Percentiles rank a stretch among this genome's conserved stretches.
Conservation (phyloP, 1,284 basidiomycete genomes). For the Ceratobasidium sp. region DNA sequence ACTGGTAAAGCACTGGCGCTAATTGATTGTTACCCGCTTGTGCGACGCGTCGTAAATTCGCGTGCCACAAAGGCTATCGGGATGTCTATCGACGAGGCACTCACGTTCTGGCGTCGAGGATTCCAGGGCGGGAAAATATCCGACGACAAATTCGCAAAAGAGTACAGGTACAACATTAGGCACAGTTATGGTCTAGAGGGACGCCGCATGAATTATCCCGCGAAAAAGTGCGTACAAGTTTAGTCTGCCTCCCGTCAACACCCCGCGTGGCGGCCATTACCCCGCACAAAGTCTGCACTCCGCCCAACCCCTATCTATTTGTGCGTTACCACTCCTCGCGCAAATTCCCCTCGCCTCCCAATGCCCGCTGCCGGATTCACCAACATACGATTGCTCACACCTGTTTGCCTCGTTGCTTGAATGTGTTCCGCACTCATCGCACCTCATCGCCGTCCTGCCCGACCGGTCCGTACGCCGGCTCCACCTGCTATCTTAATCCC, state of each 20-base stretch:
- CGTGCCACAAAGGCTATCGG: slow-evolving; percentile 75
- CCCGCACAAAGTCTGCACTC: slow-evolving; percentile 23
- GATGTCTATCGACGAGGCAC: slow-evolving; percentile 91
- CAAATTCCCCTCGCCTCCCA: slow-evolving; percentile 23
- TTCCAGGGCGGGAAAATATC: slow-evolving; percentile 72
- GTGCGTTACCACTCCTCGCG: not conserved
- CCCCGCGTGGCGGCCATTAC: slow-evolving; percentile 27
- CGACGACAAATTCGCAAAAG: slow-evolving; percentile 98
- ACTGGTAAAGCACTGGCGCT: slow-evolving; percentile 12
- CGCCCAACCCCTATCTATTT: slow-evolving; percentile 29
- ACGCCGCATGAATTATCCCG: slow-evolving; percentile 90
- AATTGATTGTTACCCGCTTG: slow-evolving; percentile 7
- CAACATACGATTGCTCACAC: slow-evolving; percentile 13
- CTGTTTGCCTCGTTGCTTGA: slow-evolving; percentile 33
- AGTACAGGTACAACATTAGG: slow-evolving; percentile 96
- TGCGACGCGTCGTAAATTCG: slow-evolving; percentile 23
- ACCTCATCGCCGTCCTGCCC: not conserved
- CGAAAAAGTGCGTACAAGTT: slow-evolving; percentile 70
- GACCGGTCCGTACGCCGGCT: slow-evolving; percentile 19
- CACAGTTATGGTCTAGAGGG: slow-evolving; percentile 96
- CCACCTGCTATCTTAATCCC: not conserved
- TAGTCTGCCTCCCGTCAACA: not conserved
- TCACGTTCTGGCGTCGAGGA: slow-evolving; percentile 91
- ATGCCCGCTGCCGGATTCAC: slow-evolving; percentile 42
- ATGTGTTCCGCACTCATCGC: not conserved